These are phyloP conservation scores for Ustilago crameri DNA, from an alignment of 1,284 basidiomycete species.

Conservation along the genomic window DNA sequence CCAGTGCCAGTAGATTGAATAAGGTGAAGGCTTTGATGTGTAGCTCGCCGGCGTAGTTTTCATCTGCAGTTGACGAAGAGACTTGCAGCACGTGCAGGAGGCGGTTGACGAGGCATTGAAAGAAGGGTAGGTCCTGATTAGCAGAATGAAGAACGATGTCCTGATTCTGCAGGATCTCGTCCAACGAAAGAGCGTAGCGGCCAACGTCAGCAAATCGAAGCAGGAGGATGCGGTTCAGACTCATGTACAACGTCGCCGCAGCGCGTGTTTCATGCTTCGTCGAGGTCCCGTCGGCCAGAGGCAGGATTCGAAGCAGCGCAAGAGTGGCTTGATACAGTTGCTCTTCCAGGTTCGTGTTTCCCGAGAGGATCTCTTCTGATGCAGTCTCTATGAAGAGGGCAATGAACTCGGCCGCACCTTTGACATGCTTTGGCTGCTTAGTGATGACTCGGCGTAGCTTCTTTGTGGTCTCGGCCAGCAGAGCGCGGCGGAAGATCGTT, in stretches of 20 bases:
- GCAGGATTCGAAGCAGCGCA: constrained; percentile 23
- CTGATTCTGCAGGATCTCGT: constrained; percentile 40
- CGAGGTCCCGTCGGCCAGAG: neutral
- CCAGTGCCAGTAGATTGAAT: constrained; percentile 44
- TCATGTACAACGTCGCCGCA: constrained; percentile 36
- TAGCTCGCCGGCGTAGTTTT: neutral
- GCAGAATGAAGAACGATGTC: constrained; percentile 31
- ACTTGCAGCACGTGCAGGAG: constrained; percentile 9
- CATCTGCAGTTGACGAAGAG: neutral
- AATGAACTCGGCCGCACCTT: constrained; percentile 17
- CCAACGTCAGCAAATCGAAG: constrained; percentile 25
- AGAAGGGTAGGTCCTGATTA: constrained; percentile 50
- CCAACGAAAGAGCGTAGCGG: constrained; percentile 15
- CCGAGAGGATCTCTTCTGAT: constrained; percentile 44
- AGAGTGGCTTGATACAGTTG: constrained; percentile 21
- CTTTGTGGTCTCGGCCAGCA: constrained; percentile 21
- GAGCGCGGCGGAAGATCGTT: constrained; percentile 27
- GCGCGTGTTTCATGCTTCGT: constrained; percentile 7
- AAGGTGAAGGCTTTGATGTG: constrained; percentile 37
- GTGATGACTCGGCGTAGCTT: constrained; percentile 11
- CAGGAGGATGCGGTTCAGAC: constrained; percentile 53
- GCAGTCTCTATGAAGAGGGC: constrained; percentile 41
- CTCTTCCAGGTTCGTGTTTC: constrained; percentile 24
- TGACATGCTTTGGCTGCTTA: constrained; percentile 9
- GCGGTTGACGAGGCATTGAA: constrained; percentile 55